Base-by-base conservation (phyloP, 768 basidiomycete species). In the Psilocybe sp. region DNA sequence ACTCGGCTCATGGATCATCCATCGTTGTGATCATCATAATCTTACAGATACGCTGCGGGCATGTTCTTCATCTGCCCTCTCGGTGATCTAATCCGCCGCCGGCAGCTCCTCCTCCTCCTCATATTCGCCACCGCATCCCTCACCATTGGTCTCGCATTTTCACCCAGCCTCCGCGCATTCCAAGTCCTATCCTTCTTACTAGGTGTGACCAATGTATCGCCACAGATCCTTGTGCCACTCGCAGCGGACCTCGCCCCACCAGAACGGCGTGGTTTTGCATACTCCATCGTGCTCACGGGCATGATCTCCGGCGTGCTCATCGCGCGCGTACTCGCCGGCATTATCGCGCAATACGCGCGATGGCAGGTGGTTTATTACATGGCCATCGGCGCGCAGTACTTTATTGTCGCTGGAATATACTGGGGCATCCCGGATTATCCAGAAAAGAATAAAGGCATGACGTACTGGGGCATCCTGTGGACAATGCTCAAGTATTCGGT, bases 171-270 rank as follows among this genome's bases (percentile, higher is more conserved):
- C 4, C 68, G 68, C 12, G 77, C 74, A 19, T 87, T 92, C 57
- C 81, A 89, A 54, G 69, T 67, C 0, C 62, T 93, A 3, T 81
- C 76, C n/a, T 93, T 86, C 69, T 64, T 92, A 36, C 70, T 87
- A 33, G 89, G 90, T 2, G 64, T 81, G 12, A 68, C 76, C 19
- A 84, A 82, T n/a, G 85, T 90, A 38, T 79, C 81, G 0, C 82
- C 86, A 0, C 86, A 89, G 63, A 82, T 94, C 49, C 80, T 94
- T 44, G 82, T 92, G 61, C 76, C 77, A 2, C 74, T 86, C 37
- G 87, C 89, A 0, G 91, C 82, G 2, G 92, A 95, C 65, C 79
- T 93, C 35, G 89, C 92, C 0, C 82, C 85, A 4, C 81, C 85
- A 0, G 76, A 83, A 36, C 77, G 78, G n/a, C 79, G 90, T 19